A percentile compares a stretch with the other conserved stretches of the same genome.
phyloP scores from a whole-genome alignment of 257 asterid species.

The Nicotiana undulata region DNA sequence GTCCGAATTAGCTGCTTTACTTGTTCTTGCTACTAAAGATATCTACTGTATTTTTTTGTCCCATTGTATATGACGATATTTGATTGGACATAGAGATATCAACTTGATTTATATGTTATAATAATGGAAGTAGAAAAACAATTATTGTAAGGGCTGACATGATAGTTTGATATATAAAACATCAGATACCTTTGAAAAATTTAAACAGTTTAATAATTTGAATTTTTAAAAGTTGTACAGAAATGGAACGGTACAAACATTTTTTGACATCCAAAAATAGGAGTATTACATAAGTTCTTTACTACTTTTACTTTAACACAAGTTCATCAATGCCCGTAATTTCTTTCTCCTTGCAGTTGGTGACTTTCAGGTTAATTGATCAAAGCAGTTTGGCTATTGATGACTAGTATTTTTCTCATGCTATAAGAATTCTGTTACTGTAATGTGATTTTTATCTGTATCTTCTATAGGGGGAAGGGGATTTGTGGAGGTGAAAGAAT shows the following conservation, averaged over 20 bases:
- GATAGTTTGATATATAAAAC: not conserved
- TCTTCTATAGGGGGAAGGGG: conserved; percentile 78
- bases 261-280: not conserved
- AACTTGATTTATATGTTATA: not conserved
- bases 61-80: not conserved
- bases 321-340: not conserved
- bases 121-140: not conserved
- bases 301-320: not conserved
- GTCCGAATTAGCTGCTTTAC: not conserved
- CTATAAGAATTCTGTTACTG: not conserved
- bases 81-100: not conserved
- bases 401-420: not conserved
- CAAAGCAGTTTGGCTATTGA: not conserved
- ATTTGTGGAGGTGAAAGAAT: conserved; percentile 91
- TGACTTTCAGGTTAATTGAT: not conserved
- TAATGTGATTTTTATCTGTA: not conserved
- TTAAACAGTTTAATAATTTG: not conserved
- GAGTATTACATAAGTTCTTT: not conserved
- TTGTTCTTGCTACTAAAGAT: not conserved
- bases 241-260: not conserved
- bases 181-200: not conserved
- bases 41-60: not conserved
- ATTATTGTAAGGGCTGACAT: not conserved
- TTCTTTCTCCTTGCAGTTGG: not conserved
- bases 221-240: not conserved